Base-by-base conservation (phyloP, 192 early-diverging fungal species). In the Kickxella alabastrina region DNA sequence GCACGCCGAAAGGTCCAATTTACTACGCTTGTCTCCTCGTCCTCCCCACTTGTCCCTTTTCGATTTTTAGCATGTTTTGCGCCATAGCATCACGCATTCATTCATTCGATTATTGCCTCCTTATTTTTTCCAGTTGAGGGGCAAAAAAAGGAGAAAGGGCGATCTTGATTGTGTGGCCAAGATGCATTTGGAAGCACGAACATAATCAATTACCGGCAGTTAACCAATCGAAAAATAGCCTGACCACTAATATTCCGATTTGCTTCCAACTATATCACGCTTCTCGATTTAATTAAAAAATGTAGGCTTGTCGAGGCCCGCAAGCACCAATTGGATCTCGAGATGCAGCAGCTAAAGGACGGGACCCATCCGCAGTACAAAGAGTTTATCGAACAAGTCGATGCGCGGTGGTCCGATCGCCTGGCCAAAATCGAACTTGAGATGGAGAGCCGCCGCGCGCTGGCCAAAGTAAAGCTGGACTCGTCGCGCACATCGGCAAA, bases 351-450 rank as follows among this genome's bases (percentile, higher is more conserved):
- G 59, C 54, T 75, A 43, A 50, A 59, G 35, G 39, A 59, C 41
- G 71, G 71, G 17, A 59, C 59, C 24, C 71, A 66, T 21, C 71
- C 71, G 25, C 71, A 59, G 51, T 75, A 75, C 64, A 37, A 26
- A 1, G 65, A 59, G 52, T 40, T 56, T 18, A 43, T 60, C 3
- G 64, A 59, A 12, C 71, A 63, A 28, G 38, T 59, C 17, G 71
- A 75, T 24, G 71, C 60, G 8, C 56, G 71, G 31, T 75, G 71
- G 71, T 26, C 59, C 0, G 59, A 59, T 32, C 64, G 60, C 13
- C 60, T 67, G 23, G 51, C 44, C 34, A 59, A 41, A 28, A 59
- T 75, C 14, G 64, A 67, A 29, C 44, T 55, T n/a, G 49, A 56
- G 47, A 47, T 63, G 26, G 36, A 48, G 24, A 54, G 49, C 17